These are phyloP conservation scores for Fallopia convolvulus DNA, from an alignment of 148 eudicot species.

Conservation along the genomic window DNA sequence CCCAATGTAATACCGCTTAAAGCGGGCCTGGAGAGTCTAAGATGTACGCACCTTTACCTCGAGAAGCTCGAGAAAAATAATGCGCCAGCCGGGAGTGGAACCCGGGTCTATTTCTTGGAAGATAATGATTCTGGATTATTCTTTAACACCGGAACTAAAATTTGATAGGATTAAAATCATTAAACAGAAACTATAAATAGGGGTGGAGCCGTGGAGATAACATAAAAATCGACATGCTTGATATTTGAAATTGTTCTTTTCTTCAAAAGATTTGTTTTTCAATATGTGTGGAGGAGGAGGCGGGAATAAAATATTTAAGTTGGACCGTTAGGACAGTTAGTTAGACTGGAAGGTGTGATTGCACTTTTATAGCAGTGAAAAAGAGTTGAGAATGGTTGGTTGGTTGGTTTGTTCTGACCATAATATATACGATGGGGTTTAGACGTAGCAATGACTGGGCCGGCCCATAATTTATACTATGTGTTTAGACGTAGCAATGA, in stretches of 20 bases:
- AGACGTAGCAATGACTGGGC: background rate
- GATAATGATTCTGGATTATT: background rate
- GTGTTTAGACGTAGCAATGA: background rate
- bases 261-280: background rate
- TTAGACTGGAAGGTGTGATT: constrained; percentile 3
- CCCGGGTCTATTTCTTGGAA: too few species aligned
- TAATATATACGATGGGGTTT: too few species aligned
- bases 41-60: too few species aligned
- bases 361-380: background rate
- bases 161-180: background rate
- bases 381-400: constrained; percentile 1
- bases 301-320: background rate
- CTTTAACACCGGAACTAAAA: background rate
- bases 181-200: background rate
- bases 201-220: background rate
- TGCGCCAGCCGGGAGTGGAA: too few species aligned
- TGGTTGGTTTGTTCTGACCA: background rate
- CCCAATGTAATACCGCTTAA: too few species aligned
- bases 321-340: constrained; percentile 13
- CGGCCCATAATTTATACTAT: too few species aligned
- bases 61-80: too few species aligned
- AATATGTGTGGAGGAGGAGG: background rate
- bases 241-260: background rate
- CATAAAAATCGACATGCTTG: background rate
- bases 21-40: too few species aligned